A percentile compares a stretch with the other conserved stretches of the same genome.
These are phyloP conservation scores for Cystofilobasidium macerans DNA, from an alignment of 768 basidiomycete species.

Conservation along the genomic window DNA sequence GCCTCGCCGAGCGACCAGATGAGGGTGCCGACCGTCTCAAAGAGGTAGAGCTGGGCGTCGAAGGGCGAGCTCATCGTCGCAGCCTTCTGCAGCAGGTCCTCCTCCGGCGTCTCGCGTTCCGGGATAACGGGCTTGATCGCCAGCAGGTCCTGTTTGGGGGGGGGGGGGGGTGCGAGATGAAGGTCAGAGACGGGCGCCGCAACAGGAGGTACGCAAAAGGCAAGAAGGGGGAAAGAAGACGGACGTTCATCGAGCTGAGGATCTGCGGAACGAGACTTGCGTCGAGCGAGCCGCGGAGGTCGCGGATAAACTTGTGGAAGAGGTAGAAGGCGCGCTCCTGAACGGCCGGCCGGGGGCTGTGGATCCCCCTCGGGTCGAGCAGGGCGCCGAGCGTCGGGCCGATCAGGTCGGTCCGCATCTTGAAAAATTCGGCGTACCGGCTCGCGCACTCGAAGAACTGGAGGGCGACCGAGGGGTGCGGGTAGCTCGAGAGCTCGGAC, in stretches of 20 bases:
- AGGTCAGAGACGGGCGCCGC: too few relatives aligned
- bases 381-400: slow-evolving; percentile 78
- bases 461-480: slow-evolving; percentile 68
- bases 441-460: slow-evolving; percentile 87
- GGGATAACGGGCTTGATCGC: slow-evolving; percentile 64
- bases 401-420: slow-evolving; percentile 77
- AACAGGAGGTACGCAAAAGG: not conserved
- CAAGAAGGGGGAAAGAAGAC: slow-evolving; percentile 30
- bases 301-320: slow-evolving; percentile 82
- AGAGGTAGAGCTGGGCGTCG: slow-evolving; percentile 85
- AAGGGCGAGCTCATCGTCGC: slow-evolving; percentile 54
- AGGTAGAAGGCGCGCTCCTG: slow-evolving; percentile 79
- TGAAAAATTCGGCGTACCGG: slow-evolving; percentile 96
- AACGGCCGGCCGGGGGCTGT: slow-evolving; percentile 57
- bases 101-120: slow-evolving; percentile 60
- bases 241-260: slow-evolving; percentile 44
- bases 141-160: slow-evolving; percentile 55
- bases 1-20: slow-evolving; percentile 57
- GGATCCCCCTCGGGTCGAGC: slow-evolving; percentile 71
- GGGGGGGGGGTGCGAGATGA: not conserved
- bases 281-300: slow-evolving; percentile 65
- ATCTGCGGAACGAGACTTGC: slow-evolving; percentile 58
- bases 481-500: slow-evolving; percentile 69
- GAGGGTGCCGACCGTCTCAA: slow-evolving; percentile 78
- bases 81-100: slow-evolving; percentile 59